Conservation (phyloP, 805 yeast genomes). For the Kuraishia capsulata region DNA sequence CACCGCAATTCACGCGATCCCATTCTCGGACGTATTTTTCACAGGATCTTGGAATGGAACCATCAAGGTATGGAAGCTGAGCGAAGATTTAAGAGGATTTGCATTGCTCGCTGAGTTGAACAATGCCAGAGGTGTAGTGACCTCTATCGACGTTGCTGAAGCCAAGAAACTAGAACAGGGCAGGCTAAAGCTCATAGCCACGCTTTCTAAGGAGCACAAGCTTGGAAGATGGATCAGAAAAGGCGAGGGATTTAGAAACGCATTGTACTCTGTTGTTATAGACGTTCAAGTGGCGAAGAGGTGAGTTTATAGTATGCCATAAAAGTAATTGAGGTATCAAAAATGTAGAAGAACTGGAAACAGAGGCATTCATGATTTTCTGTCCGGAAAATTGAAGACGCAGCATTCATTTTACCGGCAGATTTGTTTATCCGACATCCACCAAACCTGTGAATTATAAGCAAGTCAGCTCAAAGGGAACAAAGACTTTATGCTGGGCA, state of each 20-base stretch:
- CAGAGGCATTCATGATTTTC: too few relatives aligned
- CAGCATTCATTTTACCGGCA: too few relatives aligned
- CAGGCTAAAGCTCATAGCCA: constrained; percentile 48
- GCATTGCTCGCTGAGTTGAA: constrained; percentile 43
- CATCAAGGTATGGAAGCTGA: constrained; percentile 70
- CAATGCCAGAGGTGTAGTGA: constrained; percentile 62
- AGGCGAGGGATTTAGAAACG: constrained; percentile 63
- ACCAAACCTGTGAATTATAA: too few relatives aligned
- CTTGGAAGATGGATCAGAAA: constrained; percentile 78
- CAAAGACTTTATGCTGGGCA: too few relatives aligned
- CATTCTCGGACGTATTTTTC: constrained; percentile 75
- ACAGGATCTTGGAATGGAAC: constrained; percentile 86
- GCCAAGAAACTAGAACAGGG: constrained; percentile 42
- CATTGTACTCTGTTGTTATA: constrained; percentile 48
- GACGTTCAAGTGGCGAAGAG: constrained; percentile 17
- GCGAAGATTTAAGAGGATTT: constrained; percentile 55
- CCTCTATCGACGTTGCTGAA: constrained; percentile 43
- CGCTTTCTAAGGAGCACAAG: constrained; percentile 77
- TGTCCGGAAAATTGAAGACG: too few relatives aligned
- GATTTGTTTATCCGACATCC: too few relatives aligned
- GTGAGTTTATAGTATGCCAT: constrained; percentile 1
- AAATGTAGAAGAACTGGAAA: too few relatives aligned
- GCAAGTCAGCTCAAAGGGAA: too few relatives aligned
- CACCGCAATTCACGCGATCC: constrained; percentile 72
- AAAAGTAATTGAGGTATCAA: background rate